Evolutionary conservation across 257 asterid species (phyloP).

Genomic region (Salvia hispanica): DNA sequence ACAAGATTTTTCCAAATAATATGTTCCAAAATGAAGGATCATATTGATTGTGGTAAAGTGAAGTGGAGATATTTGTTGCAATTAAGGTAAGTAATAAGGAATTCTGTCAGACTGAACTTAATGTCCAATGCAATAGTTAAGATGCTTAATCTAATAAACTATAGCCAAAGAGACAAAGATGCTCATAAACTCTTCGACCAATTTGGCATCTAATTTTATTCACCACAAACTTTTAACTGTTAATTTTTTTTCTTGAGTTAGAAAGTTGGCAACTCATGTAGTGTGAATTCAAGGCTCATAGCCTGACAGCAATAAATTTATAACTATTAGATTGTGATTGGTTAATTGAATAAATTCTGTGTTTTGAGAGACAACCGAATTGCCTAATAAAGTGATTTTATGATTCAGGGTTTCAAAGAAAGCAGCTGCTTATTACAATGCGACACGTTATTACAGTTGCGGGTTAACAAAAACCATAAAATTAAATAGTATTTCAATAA

Average conservation of each 20-base stretch:
- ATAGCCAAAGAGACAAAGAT: too few species aligned
- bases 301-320: conserved; percentile 17
- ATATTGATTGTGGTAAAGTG: too few species aligned
- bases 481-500: too few species aligned
- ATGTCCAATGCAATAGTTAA: conserved; percentile 14
- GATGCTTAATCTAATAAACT: conserved; percentile 6
- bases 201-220: conserved; percentile 22
- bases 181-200: not conserved
- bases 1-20: too few species aligned
- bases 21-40: too few species aligned
- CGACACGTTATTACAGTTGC: conserved; percentile 28
- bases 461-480: not conserved
- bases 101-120: too few species aligned
- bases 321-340: not conserved
- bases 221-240: not conserved
- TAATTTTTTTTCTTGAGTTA: not conserved
- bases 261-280: not conserved
- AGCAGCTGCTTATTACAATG: conserved; percentile 8
- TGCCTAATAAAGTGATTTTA: not conserved
- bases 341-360: too few species aligned
- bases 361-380: not conserved
- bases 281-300: not conserved
- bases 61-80: too few species aligned
- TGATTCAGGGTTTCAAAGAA: conserved; percentile 10
- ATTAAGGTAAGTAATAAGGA: too few species aligned